Evolutionary conservation across 164 flowering plant species (phyloP), one percentile per base, ranked within the genome.

Genomic region (Dillenia turbinata): DNA sequence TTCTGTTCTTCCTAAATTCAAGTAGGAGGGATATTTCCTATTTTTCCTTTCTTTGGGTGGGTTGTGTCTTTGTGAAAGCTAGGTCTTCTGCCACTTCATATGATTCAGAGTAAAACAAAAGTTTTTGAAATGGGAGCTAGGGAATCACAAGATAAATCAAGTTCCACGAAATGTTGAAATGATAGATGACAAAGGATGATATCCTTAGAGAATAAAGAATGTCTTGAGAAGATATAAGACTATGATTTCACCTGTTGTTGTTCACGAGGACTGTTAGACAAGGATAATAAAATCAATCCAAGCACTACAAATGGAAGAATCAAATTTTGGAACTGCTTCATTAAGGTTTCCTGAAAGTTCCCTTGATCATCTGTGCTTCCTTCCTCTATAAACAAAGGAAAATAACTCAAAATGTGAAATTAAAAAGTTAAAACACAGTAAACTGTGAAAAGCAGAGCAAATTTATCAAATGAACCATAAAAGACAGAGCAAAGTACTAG

Each of bases 361-460:
- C 83, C 82, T 0, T 80, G 77, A 44, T 83, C 88, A 46, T 75
- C 84, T 8, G 83, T 72, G 54, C 72, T 77, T 57, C 90, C 71
- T 1, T 80, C 85, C 68, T 80, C 97, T 88, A 79, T 8, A 54
- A 49, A 64, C 69, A 46, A 44, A 16, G 7, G 50, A 54, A 43
- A 51, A 61, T 48, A 1, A 58, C 44, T 51, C n/a, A 50, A 51
- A 43, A 54, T 61, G 19, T 40, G 58, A 45, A 6, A 44, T 12
- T 10, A 26, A 24, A n/a, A 49, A 54, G 43, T 9, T 14, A 17
- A 54, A 16, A 16, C 12, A 54, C 8, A 57, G 12, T 0, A 44
- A 57, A 3, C 17, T 4, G n/a, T 9, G 12, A 68, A n/a, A 58
- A 55, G 19, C 2, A 57, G n/a, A 19, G 19, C 15, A 12, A 12